Evolutionary conservation across 257 asterid genomes (phyloP), one percentile per base, ranked within the genome.

Genomic region (Rauvolfia tetraphylla): DNA sequence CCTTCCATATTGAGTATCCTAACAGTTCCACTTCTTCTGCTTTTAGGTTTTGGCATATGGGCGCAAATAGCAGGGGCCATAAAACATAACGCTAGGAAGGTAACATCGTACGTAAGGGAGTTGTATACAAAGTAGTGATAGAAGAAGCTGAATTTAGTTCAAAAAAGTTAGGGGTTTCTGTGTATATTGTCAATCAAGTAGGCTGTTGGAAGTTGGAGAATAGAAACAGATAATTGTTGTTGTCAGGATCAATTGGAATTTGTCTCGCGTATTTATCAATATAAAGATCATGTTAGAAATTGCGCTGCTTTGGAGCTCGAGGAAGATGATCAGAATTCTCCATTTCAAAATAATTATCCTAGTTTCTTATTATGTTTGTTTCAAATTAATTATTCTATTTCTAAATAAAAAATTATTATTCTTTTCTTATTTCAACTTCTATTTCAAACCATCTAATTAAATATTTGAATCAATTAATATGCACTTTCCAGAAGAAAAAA

Each of bases 11-110:
- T 62, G 57, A 65, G 74, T 75, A 46, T 70, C 18, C 81, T 77
- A 86, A 70, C 69, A 5, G 29, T 48, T 63, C 29, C 13, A 22
- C 39, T 20, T n/a, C n/a, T 77, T 75, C 75, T 63, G 80, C 31
- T 80, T 81, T 76, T 87, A 93, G 98, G 90, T 89, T 81, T 78
- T 93, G 77, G 93, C 94, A 78, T 93, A 89, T 79, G 87, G 88
- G 72, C 79, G 83, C 74, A 93, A 85, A 87, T 79, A 76, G 36
- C 80, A 76, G 72, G 77, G 44, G 46, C 54, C 54, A 58, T 82
- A 83, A 77, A 78, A 69, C 48, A 22, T 73, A 56, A 36, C 70
- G 68, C 33, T 73, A 58, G 75, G 76, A 72, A 72, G 71, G 75
- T 23, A 39, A 66, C 51, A 27, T 68, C 34, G 25, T 69, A 46